These are phyloP conservation scores for Pseudozyma sp. DNA, from an alignment of 1,284 basidiomycete species.

Conservation along the genomic window DNA sequence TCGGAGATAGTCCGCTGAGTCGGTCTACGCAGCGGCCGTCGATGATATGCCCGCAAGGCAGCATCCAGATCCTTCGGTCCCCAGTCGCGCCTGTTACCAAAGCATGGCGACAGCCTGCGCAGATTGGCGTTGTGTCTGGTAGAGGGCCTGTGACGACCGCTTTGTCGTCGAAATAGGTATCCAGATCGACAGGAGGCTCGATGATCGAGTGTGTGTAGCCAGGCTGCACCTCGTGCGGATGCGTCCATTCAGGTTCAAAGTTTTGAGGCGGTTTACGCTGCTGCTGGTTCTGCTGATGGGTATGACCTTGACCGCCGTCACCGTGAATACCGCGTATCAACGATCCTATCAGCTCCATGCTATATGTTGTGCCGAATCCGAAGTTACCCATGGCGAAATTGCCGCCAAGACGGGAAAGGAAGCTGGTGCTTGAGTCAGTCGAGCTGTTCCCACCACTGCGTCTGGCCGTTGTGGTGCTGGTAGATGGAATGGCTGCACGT, in stretches of 20 bases:
- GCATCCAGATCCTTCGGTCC: slow-evolving; percentile 56
- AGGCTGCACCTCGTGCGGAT: slow-evolving; percentile 36
- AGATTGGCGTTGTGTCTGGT: slow-evolving; percentile 63
- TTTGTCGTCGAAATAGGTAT: slow-evolving; percentile 57
- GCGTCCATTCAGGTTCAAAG: slow-evolving; percentile 54
- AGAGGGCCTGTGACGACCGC: slow-evolving; percentile 54
- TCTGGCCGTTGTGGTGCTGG: slow-evolving; percentile 21
- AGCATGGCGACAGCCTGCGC: slow-evolving; percentile 54
- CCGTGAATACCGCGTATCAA: slow-evolving; percentile 21
- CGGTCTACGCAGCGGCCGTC: slow-evolving; percentile 59
- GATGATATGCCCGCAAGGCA: slow-evolving; percentile 64
- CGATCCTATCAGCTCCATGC: slow-evolving; percentile 31
- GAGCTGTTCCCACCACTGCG: slow-evolving; percentile 5
- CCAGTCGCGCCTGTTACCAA: slow-evolving; percentile 53
- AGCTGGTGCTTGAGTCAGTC: neutral
- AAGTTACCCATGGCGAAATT: slow-evolving; percentile 19
- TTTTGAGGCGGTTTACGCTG: slow-evolving; percentile 36
- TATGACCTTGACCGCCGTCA: neutral
- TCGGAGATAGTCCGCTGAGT: slow-evolving; percentile 36
- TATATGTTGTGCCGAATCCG: slow-evolving; percentile 21
- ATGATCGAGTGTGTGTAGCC: slow-evolving; percentile 54
- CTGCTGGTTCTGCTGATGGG: slow-evolving; percentile 18
- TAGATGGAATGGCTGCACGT: slow-evolving; percentile 25
- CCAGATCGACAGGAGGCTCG: slow-evolving; percentile 64
- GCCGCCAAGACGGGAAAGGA: slow-evolving; percentile 19